A percentile compares a stretch with the other conserved stretches of the same genome.
Conservation (phyloP, 805 yeast genomes). For the Millerozyma acaciae region DNA sequence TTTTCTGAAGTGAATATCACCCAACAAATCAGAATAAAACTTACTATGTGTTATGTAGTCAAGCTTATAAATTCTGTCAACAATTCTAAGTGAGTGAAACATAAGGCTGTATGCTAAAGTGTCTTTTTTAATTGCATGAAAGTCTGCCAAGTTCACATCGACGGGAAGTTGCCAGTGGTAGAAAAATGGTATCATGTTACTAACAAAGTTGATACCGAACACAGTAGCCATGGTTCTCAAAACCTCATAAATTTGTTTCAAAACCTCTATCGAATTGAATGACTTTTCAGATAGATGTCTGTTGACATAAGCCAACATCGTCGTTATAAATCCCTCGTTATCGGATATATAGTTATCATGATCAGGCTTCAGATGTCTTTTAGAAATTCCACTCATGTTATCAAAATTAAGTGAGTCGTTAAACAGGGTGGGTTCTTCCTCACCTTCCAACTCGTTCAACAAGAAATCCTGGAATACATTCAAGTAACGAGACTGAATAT, state of each 20-base stretch:
- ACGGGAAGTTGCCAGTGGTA: slow-evolving; percentile 38
- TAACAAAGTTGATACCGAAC: slow-evolving; percentile 46
- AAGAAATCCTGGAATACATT: slow-evolving; percentile 34
- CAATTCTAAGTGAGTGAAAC: slow-evolving; percentile 17
- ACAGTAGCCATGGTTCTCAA: slow-evolving; percentile 22
- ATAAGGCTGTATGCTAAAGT: slow-evolving; percentile 31
- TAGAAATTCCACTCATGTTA: slow-evolving; percentile 9
- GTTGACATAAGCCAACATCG: slow-evolving; percentile 35
- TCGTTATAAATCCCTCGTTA: slow-evolving; percentile 38
- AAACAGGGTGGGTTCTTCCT: slow-evolving; percentile 8
- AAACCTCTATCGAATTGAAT: slow-evolving; percentile 19
- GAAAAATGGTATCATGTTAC: slow-evolving; percentile 44
- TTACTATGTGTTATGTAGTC: slow-evolving; percentile 18
- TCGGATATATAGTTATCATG: slow-evolving; percentile 38
- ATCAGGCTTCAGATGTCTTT: slow-evolving; percentile 32
- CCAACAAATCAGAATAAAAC: slow-evolving; percentile 15
- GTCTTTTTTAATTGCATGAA: slow-evolving; percentile 20
- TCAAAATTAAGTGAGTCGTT: slow-evolving; percentile 12
- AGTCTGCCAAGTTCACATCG: slow-evolving; percentile 6
- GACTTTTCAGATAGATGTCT: slow-evolving; percentile 25
- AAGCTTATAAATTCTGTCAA: slow-evolving; percentile 28
- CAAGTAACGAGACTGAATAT: slow-evolving; percentile 38
- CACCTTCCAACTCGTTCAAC: slow-evolving; percentile 22
- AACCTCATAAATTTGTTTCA: slow-evolving; percentile 18
- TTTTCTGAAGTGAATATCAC: slow-evolving; percentile 25